These are phyloP conservation scores for Agaricus sinodeliciosus DNA, from an alignment of 768 basidiomycete genomes.

Conservation along the genomic window DNA sequence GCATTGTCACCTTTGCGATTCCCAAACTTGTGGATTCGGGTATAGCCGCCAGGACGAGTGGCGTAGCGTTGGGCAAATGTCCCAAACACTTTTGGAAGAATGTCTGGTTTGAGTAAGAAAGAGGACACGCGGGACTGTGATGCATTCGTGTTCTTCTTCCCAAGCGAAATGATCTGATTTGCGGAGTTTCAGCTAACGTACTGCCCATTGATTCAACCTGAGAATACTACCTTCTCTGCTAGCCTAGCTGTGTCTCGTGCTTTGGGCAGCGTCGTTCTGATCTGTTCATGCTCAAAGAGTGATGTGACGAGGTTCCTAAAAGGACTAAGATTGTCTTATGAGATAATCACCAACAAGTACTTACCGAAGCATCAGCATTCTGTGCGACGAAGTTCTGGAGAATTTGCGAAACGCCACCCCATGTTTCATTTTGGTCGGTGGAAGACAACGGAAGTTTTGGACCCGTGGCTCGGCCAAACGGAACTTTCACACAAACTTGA, in stretches of 20 bases:
- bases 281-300: conserved; percentile 89
- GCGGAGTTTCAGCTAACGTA: background rate
- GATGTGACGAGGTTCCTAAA: conserved; percentile 89
- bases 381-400: conserved; percentile 85
- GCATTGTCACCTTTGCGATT: conserved; percentile 89
- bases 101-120: conserved; percentile 67
- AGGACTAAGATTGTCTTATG: conserved; percentile 9
- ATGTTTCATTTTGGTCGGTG: conserved; percentile 69
- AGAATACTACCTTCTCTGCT: conserved; percentile 72
- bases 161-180: conserved; percentile 79
- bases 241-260: conserved; percentile 87
- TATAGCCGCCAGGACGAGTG: conserved; percentile 86
- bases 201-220: background rate
- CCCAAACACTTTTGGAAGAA: conserved; percentile 80
- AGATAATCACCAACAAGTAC: conserved; percentile 12
- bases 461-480: background rate
- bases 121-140: conserved; percentile 68
- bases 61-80: conserved; percentile 78
- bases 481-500: conserved; percentile 1
- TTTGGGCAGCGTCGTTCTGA: conserved; percentile 93
- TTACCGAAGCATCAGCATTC: conserved; percentile 89
- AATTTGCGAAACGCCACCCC: conserved; percentile 89
- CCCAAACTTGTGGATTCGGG: conserved; percentile 89
- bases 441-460: background rate
- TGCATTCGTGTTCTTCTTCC: conserved; percentile 73